A percentile compares a stretch with the other conserved stretches of the same genome.
Evolutionary conservation across 1,284 basidiomycete genomes (phyloP).

Genomic region (Ganoderma boninense): DNA sequence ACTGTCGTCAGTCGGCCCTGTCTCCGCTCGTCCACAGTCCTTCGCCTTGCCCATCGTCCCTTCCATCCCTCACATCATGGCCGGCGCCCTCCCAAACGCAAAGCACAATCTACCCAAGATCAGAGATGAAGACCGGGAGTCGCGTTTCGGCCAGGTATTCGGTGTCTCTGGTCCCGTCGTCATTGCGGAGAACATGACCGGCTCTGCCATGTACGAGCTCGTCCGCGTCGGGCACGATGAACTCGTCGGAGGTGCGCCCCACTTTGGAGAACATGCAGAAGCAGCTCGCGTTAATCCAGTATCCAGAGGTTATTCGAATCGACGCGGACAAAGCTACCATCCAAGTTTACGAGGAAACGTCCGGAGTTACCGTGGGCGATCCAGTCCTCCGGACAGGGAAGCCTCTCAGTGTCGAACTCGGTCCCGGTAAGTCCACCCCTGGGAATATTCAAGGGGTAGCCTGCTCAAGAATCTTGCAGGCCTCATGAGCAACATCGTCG

Average conservation of each 20-base stretch:
- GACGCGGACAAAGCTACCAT: conserved; percentile 97
- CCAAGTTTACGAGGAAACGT: conserved; percentile 99
- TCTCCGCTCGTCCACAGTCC: conserved; percentile 19
- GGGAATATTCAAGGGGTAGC: neutral
- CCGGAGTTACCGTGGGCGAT: conserved; percentile 97
- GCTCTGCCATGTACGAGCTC: conserved; percentile 97
- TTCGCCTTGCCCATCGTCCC: conserved; percentile 14
- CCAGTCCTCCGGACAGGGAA: conserved; percentile 98
- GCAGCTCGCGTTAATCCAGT: neutral
- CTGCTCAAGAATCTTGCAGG: conserved; percentile 54
- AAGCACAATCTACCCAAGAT: conserved; percentile 88
- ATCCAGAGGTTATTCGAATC: conserved; percentile 94
- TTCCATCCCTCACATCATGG: conserved; percentile 60
- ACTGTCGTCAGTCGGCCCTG: conserved; percentile 32
- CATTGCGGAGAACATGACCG: conserved; percentile 96
- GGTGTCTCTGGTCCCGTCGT: conserved; percentile 98
- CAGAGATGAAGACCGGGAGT: conserved; percentile 90
- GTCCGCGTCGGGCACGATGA: conserved; percentile 97
- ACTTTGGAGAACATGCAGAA: neutral
- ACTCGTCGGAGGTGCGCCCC: conserved; percentile 85
- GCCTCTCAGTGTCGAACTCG: conserved; percentile 96
- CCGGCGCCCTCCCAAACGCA: conserved; percentile 92
- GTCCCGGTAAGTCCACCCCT: conserved; percentile 73
- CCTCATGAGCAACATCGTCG: conserved; percentile 98
- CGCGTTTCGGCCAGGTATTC: conserved; percentile 90